Percentiles rank a stretch among this genome's conserved stretches.
phyloP scores from a whole-genome alignment of 331 rosid genomes.

The Dryas integrifolia region DNA sequence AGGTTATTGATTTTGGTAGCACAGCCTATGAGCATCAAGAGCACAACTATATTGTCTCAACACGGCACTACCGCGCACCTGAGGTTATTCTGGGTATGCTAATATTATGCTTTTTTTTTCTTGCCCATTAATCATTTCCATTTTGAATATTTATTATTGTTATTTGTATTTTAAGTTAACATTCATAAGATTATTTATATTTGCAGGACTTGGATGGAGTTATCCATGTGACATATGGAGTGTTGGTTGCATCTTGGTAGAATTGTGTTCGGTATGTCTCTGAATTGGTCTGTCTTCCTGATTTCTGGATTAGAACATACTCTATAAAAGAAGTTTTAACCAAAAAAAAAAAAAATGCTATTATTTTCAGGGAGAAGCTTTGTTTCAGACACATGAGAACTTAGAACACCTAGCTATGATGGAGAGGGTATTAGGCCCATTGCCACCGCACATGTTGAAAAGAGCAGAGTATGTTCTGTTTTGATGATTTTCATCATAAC shows the following conservation, averaged over 20 bases:
- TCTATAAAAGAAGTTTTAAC: not conserved
- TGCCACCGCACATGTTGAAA: conserved; percentile 75
- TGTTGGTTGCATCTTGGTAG: conserved; percentile 91
- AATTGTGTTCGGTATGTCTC: conserved; percentile 73
- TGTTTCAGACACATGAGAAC: conserved; percentile 95
- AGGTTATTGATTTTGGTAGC: conserved; percentile 71
- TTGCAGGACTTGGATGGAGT: conserved; percentile 91
- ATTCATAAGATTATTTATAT: conserved; percentile 1
- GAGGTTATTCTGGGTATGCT: conserved; percentile 61
- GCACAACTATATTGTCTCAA: conserved; percentile 64
- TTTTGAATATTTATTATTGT: not conserved
- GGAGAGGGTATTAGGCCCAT: conserved; percentile 89
- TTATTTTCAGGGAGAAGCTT: conserved; percentile 75
- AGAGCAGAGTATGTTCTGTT: conserved; percentile 62
- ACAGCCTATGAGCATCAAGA: conserved; percentile 62
- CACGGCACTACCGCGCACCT: conserved; percentile 71
- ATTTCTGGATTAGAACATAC: not conserved
- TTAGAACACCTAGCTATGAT: conserved; percentile 97
- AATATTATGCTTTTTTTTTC: not conserved
- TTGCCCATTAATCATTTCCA: not conserved
- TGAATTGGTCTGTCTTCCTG: conserved; percentile 6
- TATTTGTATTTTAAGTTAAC: not conserved
- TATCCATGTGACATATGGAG: conserved; percentile 96
- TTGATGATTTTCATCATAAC: not conserved
- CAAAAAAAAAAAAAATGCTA: not conserved